Evolutionary conservation across 441 rosid species (phyloP).

Genomic region (Metrosideros polymorpha): DNA sequence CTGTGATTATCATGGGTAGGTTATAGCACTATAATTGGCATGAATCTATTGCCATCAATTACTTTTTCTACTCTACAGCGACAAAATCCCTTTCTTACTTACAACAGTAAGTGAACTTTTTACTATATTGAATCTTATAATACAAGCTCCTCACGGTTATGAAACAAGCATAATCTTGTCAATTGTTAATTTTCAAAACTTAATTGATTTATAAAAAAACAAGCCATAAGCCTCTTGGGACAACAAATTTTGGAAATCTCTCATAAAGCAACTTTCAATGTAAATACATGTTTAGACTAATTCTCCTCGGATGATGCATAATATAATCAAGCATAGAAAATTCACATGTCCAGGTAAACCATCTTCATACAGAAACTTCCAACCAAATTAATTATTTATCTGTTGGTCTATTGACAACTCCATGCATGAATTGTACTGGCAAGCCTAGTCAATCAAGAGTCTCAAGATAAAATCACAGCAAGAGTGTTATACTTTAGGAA

Average conservation of each 20-base stretch:
- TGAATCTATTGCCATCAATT: not conserved
- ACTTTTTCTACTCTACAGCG: not conserved
- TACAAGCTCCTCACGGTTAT: not conserved
- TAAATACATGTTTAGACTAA: not conserved
- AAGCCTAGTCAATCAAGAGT: not conserved
- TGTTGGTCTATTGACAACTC: not conserved
- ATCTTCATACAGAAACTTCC: not conserved
- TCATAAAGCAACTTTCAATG: not conserved
- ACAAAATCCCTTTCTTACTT: not conserved
- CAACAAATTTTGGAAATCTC: not conserved
- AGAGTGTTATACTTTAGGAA: not conserved
- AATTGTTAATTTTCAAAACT: not conserved
- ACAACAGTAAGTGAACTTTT: not conserved
- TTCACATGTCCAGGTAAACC: not conserved
- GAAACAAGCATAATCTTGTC: not conserved
- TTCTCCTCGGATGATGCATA: not conserved
- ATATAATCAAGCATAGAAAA: not conserved
- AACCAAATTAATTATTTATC: not conserved
- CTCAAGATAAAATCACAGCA: not conserved
- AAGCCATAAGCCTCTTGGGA: not conserved
- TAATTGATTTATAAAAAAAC: not conserved
- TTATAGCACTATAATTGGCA: not conserved
- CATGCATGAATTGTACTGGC: not conserved
- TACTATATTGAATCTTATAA: not conserved
- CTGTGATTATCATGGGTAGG: not conserved